phyloP scores from a whole-genome alignment of 2,329 filamentous ascomycete species.

The Aspergillus puulaauensis region DNA sequence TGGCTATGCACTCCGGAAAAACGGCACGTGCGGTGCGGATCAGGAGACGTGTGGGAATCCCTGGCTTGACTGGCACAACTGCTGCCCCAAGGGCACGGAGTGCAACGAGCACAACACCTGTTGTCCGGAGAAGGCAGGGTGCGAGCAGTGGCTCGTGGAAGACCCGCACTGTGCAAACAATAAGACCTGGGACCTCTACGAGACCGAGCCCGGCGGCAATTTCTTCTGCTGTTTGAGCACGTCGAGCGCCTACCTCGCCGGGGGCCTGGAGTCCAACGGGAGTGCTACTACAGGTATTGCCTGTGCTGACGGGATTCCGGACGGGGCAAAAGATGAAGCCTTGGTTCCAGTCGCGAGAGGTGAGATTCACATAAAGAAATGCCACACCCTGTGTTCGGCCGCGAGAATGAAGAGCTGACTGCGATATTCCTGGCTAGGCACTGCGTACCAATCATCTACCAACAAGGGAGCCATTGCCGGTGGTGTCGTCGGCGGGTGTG shows the following conservation, averaged over 20 bases:
- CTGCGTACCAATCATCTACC: background rate
- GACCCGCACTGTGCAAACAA: constrained; percentile 3
- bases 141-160: background rate
- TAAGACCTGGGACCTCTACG: background rate
- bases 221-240: background rate
- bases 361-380: background rate
- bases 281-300: background rate
- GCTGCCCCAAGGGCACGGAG: background rate
- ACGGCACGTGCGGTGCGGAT: background rate
- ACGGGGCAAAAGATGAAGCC: background rate
- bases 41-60: background rate
- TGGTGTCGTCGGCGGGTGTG: constrained; percentile 1
- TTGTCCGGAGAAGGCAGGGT: background rate
- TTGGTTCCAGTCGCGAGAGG: background rate
- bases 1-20: background rate
- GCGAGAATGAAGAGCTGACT: background rate
- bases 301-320: background rate
- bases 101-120: background rate
- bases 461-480: constrained; percentile 2
- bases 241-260: background rate
- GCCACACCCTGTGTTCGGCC: background rate
- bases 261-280: background rate
- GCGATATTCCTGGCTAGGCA: background rate
- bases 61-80: background rate
- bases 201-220: background rate